phyloP scores from a whole-genome alignment of 768 basidiomycete species.

The Lactarius psammicola region DNA sequence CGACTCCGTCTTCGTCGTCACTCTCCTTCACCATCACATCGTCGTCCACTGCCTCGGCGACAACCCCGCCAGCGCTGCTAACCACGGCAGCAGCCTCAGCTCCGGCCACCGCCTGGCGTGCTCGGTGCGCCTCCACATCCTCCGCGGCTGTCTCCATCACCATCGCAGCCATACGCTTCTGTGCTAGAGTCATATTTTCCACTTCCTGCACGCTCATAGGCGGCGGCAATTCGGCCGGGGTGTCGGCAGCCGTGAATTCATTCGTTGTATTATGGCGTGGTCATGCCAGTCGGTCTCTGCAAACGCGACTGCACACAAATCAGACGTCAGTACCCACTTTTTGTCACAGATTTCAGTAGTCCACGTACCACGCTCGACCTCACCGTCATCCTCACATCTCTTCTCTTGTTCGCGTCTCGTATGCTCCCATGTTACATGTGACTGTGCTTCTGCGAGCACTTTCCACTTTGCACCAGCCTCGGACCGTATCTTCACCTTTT shows the following conservation, averaged over 20 bases:
- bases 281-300: constrained; percentile 99
- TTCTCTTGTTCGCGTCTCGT: constrained; percentile 81
- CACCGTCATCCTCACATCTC: constrained; percentile 85
- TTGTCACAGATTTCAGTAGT: not conserved
- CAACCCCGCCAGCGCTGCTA: constrained; percentile 53
- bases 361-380: constrained; percentile 79
- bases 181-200: constrained; percentile 93
- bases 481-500: constrained; percentile 62
- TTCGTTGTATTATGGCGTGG: constrained; percentile 98
- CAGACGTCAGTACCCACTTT: constrained; percentile 20
- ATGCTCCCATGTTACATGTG: constrained; percentile 87
- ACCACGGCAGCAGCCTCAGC: constrained; percentile 83
- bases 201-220: constrained; percentile 95
- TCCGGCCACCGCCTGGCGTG: constrained; percentile 80
- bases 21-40: constrained; percentile 78
- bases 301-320: constrained; percentile 64
- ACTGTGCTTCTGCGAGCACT: constrained; percentile 69
- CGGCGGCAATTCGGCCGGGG: constrained; percentile 87
- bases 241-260: constrained; percentile 93
- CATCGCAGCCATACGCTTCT: constrained; percentile 98
- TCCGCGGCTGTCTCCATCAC: constrained; percentile 94
- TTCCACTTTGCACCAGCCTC: constrained; percentile 71
- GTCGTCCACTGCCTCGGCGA: constrained; percentile 48
- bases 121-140: constrained; percentile 79
- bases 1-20: constrained; percentile 70